Evolutionary conservation across 306 rosid species (phyloP), one percentile per base, ranked within the genome.

Genomic region (Prinsepia uniflora): DNA sequence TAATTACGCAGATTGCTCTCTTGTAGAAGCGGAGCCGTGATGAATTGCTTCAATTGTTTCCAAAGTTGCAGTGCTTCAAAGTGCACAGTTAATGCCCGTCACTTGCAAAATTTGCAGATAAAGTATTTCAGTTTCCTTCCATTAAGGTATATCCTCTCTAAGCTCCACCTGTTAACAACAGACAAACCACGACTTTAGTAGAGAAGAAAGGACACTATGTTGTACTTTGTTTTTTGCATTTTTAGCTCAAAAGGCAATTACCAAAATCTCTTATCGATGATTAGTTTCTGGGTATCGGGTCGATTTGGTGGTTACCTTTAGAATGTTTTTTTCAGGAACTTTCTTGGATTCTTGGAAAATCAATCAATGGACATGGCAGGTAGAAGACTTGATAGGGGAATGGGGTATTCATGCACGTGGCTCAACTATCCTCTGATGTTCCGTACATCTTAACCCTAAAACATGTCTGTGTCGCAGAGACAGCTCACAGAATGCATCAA

Each of bases 11-110:
- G 42, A 59, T 79, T 30, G 53, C 66, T 43, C 41, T 44, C 67
- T 80, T 79, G 79, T 67, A 92, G 97, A 89, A 73, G 70, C 90
- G 96, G 78, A 87, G 94, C 79, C 92, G 84, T 2, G 80, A 76
- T 30, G 88, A 89, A 48, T 77, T 89, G 84, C 94, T 89, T 74
- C 80, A 65, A 34, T 52, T 92, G 78, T 89, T 92, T 78, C 96
- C 97, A 39, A 39, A 78, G 79, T 74, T 89, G 82, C 85, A 46
- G 79, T 89, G 96, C 78, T 92, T 87, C 74, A 92, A 86, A 84
- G 97, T 92, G 81, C 97, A 92, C 80, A 89, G 96, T 77, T 92
- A 75, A 81, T 17, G 17, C 18, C 1, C 41, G 40, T 7, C 7
- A 60, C 36, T 45, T 13, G 7, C 49, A 36, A 63, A n/a, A 3